Base-by-base conservation (phyloP, 345 rosid genomes). In the Litchi chinensis region DNA sequence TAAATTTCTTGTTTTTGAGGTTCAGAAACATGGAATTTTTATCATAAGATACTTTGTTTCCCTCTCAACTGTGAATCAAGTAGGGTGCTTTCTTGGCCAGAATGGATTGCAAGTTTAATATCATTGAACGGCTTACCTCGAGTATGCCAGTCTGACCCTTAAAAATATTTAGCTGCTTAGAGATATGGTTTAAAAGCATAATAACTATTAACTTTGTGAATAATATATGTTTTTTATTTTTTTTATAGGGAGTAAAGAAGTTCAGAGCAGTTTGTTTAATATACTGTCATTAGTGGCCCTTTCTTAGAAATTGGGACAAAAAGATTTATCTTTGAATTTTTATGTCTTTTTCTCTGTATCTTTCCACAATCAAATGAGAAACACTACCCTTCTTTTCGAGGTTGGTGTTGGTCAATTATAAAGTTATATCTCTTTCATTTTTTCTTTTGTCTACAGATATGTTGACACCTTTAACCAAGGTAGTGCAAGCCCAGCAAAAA, bases 391-490 rank as follows among this genome's bases (percentile, higher is more conserved):
- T 59, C 26, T 59, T 59, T 52, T n/a, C 26, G 12, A 16, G 63
- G 63, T 57, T 57, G 62, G 72, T 11, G 12, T 4, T 41, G 22
- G 13, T 59, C 15, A 52, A 71, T 43, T 18, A 39, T 46, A 37
- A 72, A 66, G 37, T 26, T 52, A 46, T 74, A 65, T 70, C 8
- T 52, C 26, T 70, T 70, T 26, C 44, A 48, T 21, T 44, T 78
- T 71, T 65, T 72, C 28, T 9, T 60, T 60, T 60, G 65, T 60
- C n/a, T 77, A 78, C 91, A 90, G 96, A 89, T 94, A 90, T 64
- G 98, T 92, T 50, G 98, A 92, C 86, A 93, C 98, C 79, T 94
- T 80, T 86, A 90, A 87, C 89, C 83, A 91, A 82, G 88, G 94
- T 22, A 86, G 88, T 76, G 89, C 84, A 74, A 86, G 71, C 81